phyloP scores from a whole-genome alignment of 148 eudicot genomes.

The Camellia japonica region DNA sequence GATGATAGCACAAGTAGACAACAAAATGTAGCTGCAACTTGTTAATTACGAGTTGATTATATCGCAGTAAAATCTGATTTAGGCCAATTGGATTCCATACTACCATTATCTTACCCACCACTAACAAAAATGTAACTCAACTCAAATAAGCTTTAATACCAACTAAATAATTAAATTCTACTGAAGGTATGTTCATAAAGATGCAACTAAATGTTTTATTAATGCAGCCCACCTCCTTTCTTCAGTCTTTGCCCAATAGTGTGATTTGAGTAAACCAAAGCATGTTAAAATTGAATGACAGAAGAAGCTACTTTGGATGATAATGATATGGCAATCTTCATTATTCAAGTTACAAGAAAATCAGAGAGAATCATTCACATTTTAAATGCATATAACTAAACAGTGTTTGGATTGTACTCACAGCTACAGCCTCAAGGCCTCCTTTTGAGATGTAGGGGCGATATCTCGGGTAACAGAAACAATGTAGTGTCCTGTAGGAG shows the following conservation, averaged over 20 bases:
- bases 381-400: neutral
- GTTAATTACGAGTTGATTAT: neutral
- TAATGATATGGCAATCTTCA: neutral
- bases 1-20: neutral
- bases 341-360: neutral
- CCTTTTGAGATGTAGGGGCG: slow-evolving; percentile 56
- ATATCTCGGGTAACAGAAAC: slow-evolving; percentile 70
- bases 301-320: neutral
- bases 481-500: slow-evolving; percentile 82
- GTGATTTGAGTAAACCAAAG: neutral
- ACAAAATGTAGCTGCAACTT: neutral
- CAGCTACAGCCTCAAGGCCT: slow-evolving; percentile 81
- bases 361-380: neutral
- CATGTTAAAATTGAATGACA: neutral
- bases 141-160: no score
- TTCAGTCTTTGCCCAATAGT: neutral
- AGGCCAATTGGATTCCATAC: no score
- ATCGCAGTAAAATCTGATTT: no score
- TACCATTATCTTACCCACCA: no score
- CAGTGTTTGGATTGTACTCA: slow-evolving; percentile 38
- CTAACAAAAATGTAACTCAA: no score
- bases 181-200: no score
- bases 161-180: no score
- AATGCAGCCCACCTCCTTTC: neutral
- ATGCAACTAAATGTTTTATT: neutral